Evolutionary conservation across 164 flowering plant species (phyloP).

Genomic region (Annona squamosa): DNA sequence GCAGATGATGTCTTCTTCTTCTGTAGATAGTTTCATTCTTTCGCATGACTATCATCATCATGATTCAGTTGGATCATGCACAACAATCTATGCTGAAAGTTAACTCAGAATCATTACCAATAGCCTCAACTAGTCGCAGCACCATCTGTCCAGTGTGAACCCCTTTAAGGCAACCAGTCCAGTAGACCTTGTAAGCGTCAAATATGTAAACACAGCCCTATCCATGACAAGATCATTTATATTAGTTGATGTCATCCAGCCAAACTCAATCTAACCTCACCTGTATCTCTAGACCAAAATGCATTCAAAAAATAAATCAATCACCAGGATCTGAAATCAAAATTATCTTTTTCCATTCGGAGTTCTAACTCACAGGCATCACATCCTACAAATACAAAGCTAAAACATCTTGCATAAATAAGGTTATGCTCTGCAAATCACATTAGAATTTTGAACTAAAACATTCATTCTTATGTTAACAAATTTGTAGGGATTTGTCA

Average conservation of each 20-base stretch:
- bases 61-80: background rate
- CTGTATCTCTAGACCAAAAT: background rate
- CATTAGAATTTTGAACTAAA: too few relatives aligned
- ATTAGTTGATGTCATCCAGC: background rate
- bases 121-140: constrained; percentile 88
- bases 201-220: constrained; percentile 85
- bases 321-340: background rate
- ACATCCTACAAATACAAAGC: too few relatives aligned
- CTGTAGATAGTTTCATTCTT: too few relatives aligned
- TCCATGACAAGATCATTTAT: constrained; percentile 10
- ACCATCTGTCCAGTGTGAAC: constrained; percentile 92
- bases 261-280: background rate
- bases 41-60: background rate
- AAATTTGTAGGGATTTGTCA: too few relatives aligned
- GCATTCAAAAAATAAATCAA: background rate
- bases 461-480: too few relatives aligned
- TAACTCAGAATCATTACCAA: constrained; percentile 48
- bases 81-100: background rate
- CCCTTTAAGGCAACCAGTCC: constrained; percentile 82
- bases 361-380: background rate
- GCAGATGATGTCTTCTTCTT: too few relatives aligned
- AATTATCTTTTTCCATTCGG: background rate
- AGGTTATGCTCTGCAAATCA: too few relatives aligned
- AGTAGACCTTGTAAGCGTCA: constrained; percentile 88
- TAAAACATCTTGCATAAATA: too few relatives aligned